Evolutionary conservation across 2,329 filamentous ascomycete species (phyloP).

Genomic region (Monosporascus cannonballus): DNA sequence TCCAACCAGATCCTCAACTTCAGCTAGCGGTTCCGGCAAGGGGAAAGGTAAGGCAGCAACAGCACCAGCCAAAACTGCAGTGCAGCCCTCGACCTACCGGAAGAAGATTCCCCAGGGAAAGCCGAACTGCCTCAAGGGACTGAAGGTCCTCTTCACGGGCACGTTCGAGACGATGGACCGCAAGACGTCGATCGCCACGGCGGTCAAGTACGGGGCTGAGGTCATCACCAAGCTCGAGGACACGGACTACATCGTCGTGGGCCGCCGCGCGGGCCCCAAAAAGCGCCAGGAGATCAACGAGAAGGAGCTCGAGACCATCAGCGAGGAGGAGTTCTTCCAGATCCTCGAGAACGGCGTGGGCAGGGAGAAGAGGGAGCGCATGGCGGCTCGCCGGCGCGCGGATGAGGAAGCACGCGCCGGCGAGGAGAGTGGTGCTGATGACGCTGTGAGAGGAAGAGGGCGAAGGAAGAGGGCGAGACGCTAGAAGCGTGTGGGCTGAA

Average conservation of each 20-base stretch:
- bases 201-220: slow-evolving; percentile 5
- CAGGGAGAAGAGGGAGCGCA: slow-evolving; percentile 7
- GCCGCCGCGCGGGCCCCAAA: slow-evolving; percentile 7
- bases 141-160: slow-evolving; percentile 10
- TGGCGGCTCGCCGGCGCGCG: slow-evolving; percentile 4
- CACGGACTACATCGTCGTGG: slow-evolving; percentile 10
- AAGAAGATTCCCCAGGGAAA: slow-evolving; percentile 8
- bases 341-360: slow-evolving; percentile 8
- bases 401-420: slow-evolving; percentile 4
- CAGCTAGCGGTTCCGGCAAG: neutral
- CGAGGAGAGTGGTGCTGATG: slow-evolving; percentile 1
- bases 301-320: slow-evolving; percentile 1
- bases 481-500: neutral
- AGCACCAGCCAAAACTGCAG: slow-evolving; percentile 5
- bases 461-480: neutral
- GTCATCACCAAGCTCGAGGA: slow-evolving; percentile 10
- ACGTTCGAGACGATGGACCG: slow-evolving; percentile 12
- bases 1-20: neutral
- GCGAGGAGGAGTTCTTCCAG: slow-evolving; percentile 10
- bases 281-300: slow-evolving; percentile 3
- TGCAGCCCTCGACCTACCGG: slow-evolving; percentile 6
- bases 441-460: neutral
- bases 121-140: slow-evolving; percentile 6
- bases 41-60: neutral
- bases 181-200: slow-evolving; percentile 8